A percentile compares a stretch with the other conserved stretches of the same genome.
Conservation (phyloP, 176 grass and related monocot genomes). For the Coix lacrymajobi region DNA sequence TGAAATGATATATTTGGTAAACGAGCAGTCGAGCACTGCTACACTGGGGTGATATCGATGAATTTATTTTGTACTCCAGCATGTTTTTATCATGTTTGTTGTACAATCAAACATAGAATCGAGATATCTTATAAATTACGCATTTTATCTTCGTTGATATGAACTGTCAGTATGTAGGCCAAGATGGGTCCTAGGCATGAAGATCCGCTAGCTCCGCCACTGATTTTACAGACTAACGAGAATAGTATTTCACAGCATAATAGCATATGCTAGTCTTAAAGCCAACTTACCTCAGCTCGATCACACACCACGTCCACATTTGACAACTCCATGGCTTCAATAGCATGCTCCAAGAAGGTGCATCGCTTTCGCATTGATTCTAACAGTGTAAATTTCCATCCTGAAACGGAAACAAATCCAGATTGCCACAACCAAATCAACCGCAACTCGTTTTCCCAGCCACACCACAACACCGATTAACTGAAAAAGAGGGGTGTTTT, state of each 20-base stretch:
- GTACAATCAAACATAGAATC: neutral
- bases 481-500: neutral
- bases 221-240: neutral
- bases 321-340: constrained; percentile 53
- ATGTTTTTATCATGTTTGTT: neutral
- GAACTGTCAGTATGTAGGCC: neutral
- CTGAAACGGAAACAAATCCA: constrained; percentile 21
- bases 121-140: neutral
- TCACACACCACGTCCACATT: constrained; percentile 82
- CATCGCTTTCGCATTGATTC: constrained; percentile 82
- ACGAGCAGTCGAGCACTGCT: neutral
- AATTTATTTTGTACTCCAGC: neutral
- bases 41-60: neutral
- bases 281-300: constrained; percentile 69
- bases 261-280: neutral
- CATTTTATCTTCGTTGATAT: neutral
- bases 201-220: too few species aligned
- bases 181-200: too few species aligned
- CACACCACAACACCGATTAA: neutral
- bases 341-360: constrained; percentile 64
- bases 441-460: neutral
- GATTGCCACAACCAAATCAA: neutral
- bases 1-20: neutral
- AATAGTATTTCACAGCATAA: neutral
- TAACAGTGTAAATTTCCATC: constrained; percentile 73